phyloP scores from a whole-genome alignment of 345 rosid genomes.

The Salix dunnii region DNA sequence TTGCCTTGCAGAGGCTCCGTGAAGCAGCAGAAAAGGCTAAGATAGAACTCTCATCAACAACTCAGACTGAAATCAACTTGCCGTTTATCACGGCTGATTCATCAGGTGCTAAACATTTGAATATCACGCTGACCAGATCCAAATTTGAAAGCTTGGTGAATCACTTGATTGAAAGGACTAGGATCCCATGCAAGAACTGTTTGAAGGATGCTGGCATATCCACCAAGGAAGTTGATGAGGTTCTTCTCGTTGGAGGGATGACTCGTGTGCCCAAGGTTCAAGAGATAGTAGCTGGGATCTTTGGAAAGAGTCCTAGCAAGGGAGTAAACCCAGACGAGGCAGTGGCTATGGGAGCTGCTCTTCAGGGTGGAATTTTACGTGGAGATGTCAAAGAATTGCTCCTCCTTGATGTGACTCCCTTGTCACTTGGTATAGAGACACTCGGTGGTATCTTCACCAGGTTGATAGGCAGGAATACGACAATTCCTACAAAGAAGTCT shows the following conservation, averaged over 20 bases:
- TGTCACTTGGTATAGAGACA: conserved; percentile 35
- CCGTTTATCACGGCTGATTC: conserved; percentile 40
- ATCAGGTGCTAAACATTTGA: conserved; percentile 34
- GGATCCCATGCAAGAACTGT: conserved; percentile 28
- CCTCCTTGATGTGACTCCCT: conserved; percentile 31
- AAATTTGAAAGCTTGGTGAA: conserved; percentile 29
- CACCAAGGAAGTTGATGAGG: conserved; percentile 30
- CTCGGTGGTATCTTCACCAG: conserved; percentile 31
- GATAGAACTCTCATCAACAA: conserved; percentile 37
- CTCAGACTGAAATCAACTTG: conserved; percentile 38
- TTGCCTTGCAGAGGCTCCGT: conserved; percentile 36
- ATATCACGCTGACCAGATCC: conserved; percentile 28
- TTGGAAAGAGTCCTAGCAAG: conserved; percentile 32
- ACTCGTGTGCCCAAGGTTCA: conserved; percentile 37
- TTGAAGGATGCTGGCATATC: conserved; percentile 33
- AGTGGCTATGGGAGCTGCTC: conserved; percentile 37
- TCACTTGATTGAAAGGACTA: conserved; percentile 30
- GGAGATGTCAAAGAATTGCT: conserved; percentile 36
- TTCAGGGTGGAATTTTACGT: conserved; percentile 35
- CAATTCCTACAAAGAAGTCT: conserved; percentile 32
- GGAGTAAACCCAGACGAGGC: conserved; percentile 38
- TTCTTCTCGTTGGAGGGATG: conserved; percentile 38
- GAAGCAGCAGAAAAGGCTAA: conserved; percentile 43
- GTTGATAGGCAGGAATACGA: conserved; percentile 29
- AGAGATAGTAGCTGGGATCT: conserved; percentile 19